These are phyloP conservation scores for Colletotrichum sp. DNA, from an alignment of 2,329 filamentous ascomycete species.

Conservation along the genomic window DNA sequence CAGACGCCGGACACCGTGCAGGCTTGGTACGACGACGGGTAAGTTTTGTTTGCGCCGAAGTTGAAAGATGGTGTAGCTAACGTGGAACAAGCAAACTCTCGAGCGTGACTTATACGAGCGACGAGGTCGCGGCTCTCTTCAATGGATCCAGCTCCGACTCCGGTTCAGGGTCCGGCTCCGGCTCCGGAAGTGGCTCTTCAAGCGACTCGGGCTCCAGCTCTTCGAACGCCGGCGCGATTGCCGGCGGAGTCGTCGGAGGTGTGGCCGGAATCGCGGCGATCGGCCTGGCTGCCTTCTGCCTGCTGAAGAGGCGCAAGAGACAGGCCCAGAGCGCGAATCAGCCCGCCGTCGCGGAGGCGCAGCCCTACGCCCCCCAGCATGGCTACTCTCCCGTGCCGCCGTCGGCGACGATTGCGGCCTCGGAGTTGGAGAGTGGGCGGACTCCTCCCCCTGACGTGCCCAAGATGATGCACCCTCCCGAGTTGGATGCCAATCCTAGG, in stretches of 20 bases:
- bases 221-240: conserved; percentile 47
- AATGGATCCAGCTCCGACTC: conserved; percentile 21
- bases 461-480: conserved; percentile 9
- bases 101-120: conserved; percentile 2
- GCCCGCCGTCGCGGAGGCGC: conserved; percentile 15
- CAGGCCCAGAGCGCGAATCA: conserved; percentile 18
- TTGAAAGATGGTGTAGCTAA: background rate
- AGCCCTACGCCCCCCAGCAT: background rate
- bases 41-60: background rate
- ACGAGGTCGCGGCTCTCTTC: conserved; percentile 1
- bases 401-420: background rate
- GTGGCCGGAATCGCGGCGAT: conserved; percentile 46
- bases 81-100: background rate
- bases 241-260: conserved; percentile 52
- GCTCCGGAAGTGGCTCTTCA: conserved; percentile 26
- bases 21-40: conserved; percentile 21
- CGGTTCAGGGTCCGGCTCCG: conserved; percentile 29
- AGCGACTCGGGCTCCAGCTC: background rate
- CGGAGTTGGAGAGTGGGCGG: conserved; percentile 1
- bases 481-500: background rate
- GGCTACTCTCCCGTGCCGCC: background rate
- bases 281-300: conserved; percentile 42
- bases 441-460: background rate
- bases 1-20: conserved; percentile 8
- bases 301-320: conserved; percentile 42